phyloP scores from a whole-genome alignment of 176 grass and related monocot genomes.

The Musa beccarii region DNA sequence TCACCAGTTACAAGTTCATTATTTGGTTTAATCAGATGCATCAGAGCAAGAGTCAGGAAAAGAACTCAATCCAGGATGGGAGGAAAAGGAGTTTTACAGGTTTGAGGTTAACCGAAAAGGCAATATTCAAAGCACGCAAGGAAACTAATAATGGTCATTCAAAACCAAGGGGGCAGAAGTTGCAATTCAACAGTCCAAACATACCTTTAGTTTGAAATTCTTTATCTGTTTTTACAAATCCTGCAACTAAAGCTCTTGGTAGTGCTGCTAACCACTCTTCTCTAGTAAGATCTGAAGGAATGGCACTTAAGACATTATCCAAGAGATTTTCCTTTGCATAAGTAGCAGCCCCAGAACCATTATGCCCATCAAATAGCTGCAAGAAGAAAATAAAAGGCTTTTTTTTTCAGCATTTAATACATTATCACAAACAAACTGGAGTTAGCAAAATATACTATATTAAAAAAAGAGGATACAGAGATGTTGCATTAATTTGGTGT shows the following conservation, averaged over 20 bases:
- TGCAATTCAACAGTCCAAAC: neutral
- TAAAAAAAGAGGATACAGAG: neutral
- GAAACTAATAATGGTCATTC: neutral
- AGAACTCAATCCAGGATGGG: neutral
- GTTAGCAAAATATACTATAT: neutral
- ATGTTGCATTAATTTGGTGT: neutral
- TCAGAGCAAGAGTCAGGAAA: neutral
- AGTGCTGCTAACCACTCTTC: constrained; percentile 95
- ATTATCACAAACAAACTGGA: neutral
- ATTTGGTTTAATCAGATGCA: neutral
- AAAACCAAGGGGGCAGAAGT: neutral
- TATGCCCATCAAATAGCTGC: constrained; percentile 95
- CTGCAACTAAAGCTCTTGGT: constrained; percentile 72
- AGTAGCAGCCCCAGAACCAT: constrained; percentile 69
- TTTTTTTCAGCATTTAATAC: neutral
- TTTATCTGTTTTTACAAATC: constrained; percentile 97
- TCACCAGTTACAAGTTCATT: neutral
- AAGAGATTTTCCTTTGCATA: constrained; percentile 75
- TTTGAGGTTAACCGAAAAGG: neutral
- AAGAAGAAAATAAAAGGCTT: constrained; percentile 1
- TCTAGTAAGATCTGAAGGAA: constrained; percentile 56
- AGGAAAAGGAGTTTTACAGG: neutral
- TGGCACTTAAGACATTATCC: constrained; percentile 64
- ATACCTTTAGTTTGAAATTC: constrained; percentile 74
- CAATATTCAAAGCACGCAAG: neutral